Evolutionary conservation across 768 basidiomycete genomes (phyloP).

Genomic region (Leccinum rimulosum): DNA sequence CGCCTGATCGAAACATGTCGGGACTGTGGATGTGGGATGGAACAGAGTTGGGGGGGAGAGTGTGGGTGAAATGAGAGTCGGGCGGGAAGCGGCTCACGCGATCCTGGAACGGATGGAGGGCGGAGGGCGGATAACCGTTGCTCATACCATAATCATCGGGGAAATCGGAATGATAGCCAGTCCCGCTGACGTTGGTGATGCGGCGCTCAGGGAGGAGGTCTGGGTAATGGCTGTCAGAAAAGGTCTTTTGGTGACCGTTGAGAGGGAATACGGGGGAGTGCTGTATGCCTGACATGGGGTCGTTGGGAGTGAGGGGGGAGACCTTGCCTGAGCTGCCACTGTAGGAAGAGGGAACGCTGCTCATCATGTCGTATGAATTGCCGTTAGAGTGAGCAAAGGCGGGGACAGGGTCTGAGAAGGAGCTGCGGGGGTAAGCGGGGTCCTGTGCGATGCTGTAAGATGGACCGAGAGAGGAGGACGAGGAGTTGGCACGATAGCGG

Average conservation of each 20-base stretch:
- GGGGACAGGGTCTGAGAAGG: constrained; percentile 59
- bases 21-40: constrained; percentile 51
- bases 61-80: constrained; percentile 52
- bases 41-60: constrained; percentile 39
- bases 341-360: constrained; percentile 60
- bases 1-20: constrained; percentile 59
- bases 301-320: constrained; percentile 71
- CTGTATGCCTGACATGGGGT: constrained; percentile 57
- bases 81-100: constrained; percentile 53
- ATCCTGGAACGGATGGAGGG: constrained; percentile 59
- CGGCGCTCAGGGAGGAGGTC: constrained; percentile 63
- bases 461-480: constrained; percentile 64
- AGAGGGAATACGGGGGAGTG: constrained; percentile 51
- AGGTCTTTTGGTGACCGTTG: constrained; percentile 50
- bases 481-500: constrained; percentile 70
- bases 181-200: constrained; percentile 42
- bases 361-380: constrained; percentile 64
- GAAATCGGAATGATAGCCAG: constrained; percentile 57
- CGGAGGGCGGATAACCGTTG: constrained; percentile 45
- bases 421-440: constrained; percentile 53
- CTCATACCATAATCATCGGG: constrained; percentile 61
- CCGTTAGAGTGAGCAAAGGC: constrained; percentile 52
- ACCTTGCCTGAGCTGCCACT: constrained; percentile 63
- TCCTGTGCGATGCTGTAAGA: constrained; percentile 55
- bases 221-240: constrained; percentile 50